Base-by-base conservation (phyloP, 768 basidiomycete genomes). In the Pleurotus djamor region DNA sequence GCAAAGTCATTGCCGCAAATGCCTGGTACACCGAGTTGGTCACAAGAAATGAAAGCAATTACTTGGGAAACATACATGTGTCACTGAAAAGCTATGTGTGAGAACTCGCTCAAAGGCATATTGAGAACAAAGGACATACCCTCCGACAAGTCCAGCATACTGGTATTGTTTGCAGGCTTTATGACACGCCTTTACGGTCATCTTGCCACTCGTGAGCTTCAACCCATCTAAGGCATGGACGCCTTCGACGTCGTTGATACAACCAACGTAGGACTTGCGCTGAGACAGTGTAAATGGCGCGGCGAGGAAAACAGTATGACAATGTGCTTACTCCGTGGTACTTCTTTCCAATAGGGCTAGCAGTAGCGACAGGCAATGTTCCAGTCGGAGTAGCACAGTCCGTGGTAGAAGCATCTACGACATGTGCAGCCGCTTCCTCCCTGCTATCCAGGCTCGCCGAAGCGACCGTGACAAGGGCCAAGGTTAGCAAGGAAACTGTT, bases 401-500 rank as follows among this genome's bases (percentile, higher is more conserved):
- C 10, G 54, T 56, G 38, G 54, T 56, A 21, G 54, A 56, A 14
- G 54, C 54, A 44, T 36, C n/a, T 44, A 56, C 54, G 5, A 56
- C 32, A 21, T 16, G 17, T 17, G 38, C 37, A 17, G 21, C 17
- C 32, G 41, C 28, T 32, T 32, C 54, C 37, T 56, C 54, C 54
- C 37, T 43, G 54, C 54, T 44, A 56, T 56, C 54, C 5, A 56
- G 54, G 36, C 54, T 56, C 41, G 54, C 54, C 37, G 54, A 47
- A 47, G 45, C 45, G 16, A 17, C 41, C 16, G 54, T 34, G 21
- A 56, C 54, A 41, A 56, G 54, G 41, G 54, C 54, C 41, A 56
- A 44, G 7, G 54, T 56, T 17, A 56, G 54, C 54, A 56, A 56
- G 54, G 54, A 56, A 56, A 56, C 41, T n/a, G 54, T 56, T 17